Evolutionary conservation across 768 basidiomycete species (phyloP).

Genomic region (Paxillus rubicundulus): DNA sequence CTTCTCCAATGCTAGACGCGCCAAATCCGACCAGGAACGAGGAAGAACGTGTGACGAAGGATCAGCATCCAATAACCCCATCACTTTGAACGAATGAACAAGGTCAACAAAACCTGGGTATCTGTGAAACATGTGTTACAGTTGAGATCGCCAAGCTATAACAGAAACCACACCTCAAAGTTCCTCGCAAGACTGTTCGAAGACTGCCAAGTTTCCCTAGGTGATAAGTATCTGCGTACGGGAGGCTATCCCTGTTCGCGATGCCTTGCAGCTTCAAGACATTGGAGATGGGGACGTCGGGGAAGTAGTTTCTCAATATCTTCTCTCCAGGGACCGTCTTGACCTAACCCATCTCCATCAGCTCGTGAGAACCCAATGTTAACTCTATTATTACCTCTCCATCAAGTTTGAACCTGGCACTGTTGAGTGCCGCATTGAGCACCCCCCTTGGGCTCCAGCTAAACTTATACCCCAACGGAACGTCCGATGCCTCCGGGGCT

Average conservation of each 20-base stretch:
- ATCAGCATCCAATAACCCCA: slow-evolving; percentile 62
- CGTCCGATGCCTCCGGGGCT: slow-evolving; percentile 54
- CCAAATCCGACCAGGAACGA: slow-evolving; percentile 35
- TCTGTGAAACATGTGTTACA: slow-evolving; percentile 34
- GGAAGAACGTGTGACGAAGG: slow-evolving; percentile 17
- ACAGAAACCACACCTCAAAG: slow-evolving; percentile 55
- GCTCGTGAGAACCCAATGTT: neutral
- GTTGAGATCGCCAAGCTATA: neutral
- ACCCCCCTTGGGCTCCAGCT: slow-evolving; percentile 93
- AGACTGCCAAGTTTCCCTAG: slow-evolving; percentile 43
- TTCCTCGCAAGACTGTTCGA: slow-evolving; percentile 78
- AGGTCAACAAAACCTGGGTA: slow-evolving; percentile 81
- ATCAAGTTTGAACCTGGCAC: slow-evolving; percentile 61
- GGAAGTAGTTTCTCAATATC: slow-evolving; percentile 59
- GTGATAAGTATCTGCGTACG: slow-evolving; percentile 66
- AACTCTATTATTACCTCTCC: slow-evolving; percentile 42
- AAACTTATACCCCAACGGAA: slow-evolving; percentile 88
- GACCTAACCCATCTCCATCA: slow-evolving; percentile 32
- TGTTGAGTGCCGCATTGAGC: slow-evolving; percentile 72
- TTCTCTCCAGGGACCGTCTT: slow-evolving; percentile 48
- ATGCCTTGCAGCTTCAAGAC: slow-evolving; percentile 75
- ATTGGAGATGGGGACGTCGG: slow-evolving; percentile 60
- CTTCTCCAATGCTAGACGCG: slow-evolving; percentile 34
- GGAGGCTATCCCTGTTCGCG: slow-evolving; percentile 79
- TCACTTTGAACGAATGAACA: slow-evolving; percentile 65